phyloP scores from a whole-genome alignment of 2,329 filamentous ascomycete genomes.

The Penicillium expansum region DNA sequence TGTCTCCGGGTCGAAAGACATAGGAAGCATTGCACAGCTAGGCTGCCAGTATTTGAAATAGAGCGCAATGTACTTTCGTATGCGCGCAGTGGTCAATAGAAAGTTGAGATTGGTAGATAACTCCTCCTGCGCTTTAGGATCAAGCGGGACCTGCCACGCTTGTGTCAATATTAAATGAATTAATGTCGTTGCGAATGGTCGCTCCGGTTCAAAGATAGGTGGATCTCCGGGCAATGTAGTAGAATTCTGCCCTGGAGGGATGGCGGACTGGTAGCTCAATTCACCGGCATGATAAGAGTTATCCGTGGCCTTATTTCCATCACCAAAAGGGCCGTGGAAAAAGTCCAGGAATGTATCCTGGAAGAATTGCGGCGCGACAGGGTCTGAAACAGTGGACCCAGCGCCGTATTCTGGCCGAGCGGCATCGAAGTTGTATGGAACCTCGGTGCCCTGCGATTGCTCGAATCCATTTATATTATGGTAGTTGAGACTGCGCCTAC shows the following conservation, averaged over 20 bases:
- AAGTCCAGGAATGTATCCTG: constrained; percentile 40
- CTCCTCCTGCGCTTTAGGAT: constrained; percentile 39
- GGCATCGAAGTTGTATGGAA: constrained; percentile 16
- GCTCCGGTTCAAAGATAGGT: constrained; percentile 36
- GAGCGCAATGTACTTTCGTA: constrained; percentile 41
- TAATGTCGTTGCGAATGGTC: constrained; percentile 39
- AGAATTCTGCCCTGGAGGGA: constrained; percentile 21
- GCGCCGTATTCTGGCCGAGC: constrained; percentile 19
- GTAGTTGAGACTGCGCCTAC: constrained; percentile 37
- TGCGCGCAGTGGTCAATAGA: constrained; percentile 41
- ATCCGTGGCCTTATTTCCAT: constrained; percentile 24
- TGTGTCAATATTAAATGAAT: constrained; percentile 42
- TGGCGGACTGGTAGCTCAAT: constrained; percentile 17
- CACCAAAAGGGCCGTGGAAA: constrained; percentile 38
- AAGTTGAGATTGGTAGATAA: constrained; percentile 41
- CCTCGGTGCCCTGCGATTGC: constrained; percentile 19
- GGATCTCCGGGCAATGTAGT: constrained; percentile 20
- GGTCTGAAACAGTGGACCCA: constrained; percentile 26
- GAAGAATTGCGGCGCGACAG: constrained; percentile 30
- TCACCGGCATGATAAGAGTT: constrained; percentile 21
- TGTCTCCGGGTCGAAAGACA: constrained; percentile 41
- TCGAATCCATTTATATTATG: constrained; percentile 32
- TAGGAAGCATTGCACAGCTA: constrained; percentile 45
- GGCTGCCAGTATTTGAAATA: constrained; percentile 49
- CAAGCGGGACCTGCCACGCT: constrained; percentile 39